Evolutionary conservation across 345 rosid genomes (phyloP).

Genomic region (Ceriops decandra): DNA sequence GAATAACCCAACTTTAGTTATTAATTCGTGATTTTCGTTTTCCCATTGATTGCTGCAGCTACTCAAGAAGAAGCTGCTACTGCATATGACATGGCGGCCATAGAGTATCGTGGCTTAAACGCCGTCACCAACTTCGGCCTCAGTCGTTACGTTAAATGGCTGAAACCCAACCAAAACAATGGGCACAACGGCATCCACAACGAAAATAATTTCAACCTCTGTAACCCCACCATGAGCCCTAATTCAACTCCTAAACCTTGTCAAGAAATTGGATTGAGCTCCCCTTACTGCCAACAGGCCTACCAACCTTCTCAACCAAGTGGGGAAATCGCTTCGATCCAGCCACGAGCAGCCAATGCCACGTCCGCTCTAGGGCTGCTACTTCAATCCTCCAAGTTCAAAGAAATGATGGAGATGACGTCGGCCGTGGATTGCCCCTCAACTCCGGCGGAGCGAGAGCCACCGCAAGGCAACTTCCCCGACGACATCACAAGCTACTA

Average conservation of each 20-base stretch:
- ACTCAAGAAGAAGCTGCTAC: conserved; percentile 96
- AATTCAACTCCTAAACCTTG: conserved; percentile 8
- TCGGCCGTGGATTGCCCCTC: conserved; percentile 28
- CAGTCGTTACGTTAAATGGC: conserved; percentile 76
- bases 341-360: conserved; percentile 13
- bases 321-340: background rate
- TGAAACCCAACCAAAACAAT: conserved; percentile 36
- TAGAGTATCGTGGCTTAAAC: conserved; percentile 83
- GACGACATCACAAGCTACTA: conserved; percentile 44
- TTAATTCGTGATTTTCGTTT: too few species aligned
- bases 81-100: conserved; percentile 88
- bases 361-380: conserved; percentile 47
- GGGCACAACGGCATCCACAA: background rate
- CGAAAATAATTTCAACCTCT: background rate
- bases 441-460: conserved; percentile 23
- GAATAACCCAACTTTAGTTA: too few species aligned
- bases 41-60: conserved; percentile 35
- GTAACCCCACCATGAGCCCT: conserved; percentile 12
- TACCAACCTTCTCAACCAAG: conserved; percentile 1
- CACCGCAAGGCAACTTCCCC: conserved; percentile 40
- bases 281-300: conserved; percentile 18
- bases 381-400: conserved; percentile 47
- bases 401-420: conserved; percentile 56
- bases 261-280: conserved; percentile 24
- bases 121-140: conserved; percentile 94